Percentiles rank a stretch among this genome's conserved stretches.
These are phyloP conservation scores for Polytrichum formosum DNA, from an alignment of 225 moss, liverwort and hornwort species.

Conservation along the genomic window DNA sequence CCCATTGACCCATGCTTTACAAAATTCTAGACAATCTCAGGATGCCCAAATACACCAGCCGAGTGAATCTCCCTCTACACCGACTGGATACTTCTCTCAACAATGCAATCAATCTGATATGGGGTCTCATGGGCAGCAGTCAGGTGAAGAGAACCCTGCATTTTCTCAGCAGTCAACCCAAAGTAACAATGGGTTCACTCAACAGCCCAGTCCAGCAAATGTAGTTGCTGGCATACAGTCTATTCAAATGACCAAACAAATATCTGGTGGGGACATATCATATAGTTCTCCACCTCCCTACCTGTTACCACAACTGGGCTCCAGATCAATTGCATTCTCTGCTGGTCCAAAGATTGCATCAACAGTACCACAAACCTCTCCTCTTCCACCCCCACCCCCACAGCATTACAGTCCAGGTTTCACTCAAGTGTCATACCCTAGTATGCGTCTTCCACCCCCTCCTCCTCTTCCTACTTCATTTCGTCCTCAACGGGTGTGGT, in stretches of 20 bases:
- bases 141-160: conserved; percentile 24
- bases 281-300: background rate
- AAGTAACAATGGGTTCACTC: conserved; percentile 31
- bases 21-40: conserved; percentile 30
- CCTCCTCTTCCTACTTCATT: conserved; percentile 56
- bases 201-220: conserved; percentile 24
- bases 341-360: conserved; percentile 23
- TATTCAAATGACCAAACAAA: background rate
- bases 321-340: conserved; percentile 30
- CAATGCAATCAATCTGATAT: conserved; percentile 17
- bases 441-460: conserved; percentile 37
- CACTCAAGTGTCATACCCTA: conserved; percentile 17
- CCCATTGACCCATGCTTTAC: conserved; percentile 19
- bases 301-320: conserved; percentile 21
- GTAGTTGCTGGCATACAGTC: conserved; percentile 7
- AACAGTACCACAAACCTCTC: conserved; percentile 25
- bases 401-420: conserved; percentile 45
- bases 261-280: background rate
- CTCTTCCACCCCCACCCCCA: conserved; percentile 26
- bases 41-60: conserved; percentile 28
- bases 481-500: conserved; percentile 47
- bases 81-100: conserved; percentile 15
- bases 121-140: conserved; percentile 9
- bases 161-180: conserved; percentile 23
- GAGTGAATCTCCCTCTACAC: conserved; percentile 28